Evolutionary conservation across 2,329 filamentous ascomycete species (phyloP).

Genomic region (Apiospora malaysiana): DNA sequence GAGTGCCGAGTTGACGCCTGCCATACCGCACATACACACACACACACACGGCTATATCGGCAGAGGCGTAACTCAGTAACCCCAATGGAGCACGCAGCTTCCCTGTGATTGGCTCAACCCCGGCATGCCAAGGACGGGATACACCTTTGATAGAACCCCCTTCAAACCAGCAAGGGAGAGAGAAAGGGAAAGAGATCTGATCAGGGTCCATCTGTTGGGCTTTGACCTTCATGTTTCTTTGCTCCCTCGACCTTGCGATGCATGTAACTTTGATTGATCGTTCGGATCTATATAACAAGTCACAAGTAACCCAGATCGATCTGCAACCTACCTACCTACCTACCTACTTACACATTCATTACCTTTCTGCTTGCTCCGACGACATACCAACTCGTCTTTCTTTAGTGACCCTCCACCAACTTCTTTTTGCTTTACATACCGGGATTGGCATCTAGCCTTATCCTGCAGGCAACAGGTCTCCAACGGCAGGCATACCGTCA

Average conservation of each 20-base stretch:
- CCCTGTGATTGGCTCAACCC: neutral
- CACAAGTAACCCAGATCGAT: neutral
- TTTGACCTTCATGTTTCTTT: neutral
- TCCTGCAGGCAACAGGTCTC: too few relatives aligned
- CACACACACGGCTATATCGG: conserved; percentile 8
- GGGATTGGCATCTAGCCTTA: too few relatives aligned
- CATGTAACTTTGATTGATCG: too few relatives aligned
- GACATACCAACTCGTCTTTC: too few relatives aligned
- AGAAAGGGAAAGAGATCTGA: neutral
- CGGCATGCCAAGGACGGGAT: neutral
- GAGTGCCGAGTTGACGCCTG: too few relatives aligned
- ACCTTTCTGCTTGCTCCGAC: too few relatives aligned
- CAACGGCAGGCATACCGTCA: too few relatives aligned
- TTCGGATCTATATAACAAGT: neutral
- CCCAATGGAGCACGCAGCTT: neutral
- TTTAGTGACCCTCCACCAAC: too few relatives aligned
- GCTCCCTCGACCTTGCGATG: neutral
- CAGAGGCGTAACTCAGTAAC: neutral
- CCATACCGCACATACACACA: too few relatives aligned
- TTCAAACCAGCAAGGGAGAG: neutral
- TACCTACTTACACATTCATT: too few relatives aligned
- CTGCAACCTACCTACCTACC: neutral
- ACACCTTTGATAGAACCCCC: neutral
- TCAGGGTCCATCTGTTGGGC: neutral
- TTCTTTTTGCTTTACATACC: too few relatives aligned